These are phyloP conservation scores for Monotropa hypopitys DNA, from an alignment of 179 eudicot genomes.

Conservation along the genomic window DNA sequence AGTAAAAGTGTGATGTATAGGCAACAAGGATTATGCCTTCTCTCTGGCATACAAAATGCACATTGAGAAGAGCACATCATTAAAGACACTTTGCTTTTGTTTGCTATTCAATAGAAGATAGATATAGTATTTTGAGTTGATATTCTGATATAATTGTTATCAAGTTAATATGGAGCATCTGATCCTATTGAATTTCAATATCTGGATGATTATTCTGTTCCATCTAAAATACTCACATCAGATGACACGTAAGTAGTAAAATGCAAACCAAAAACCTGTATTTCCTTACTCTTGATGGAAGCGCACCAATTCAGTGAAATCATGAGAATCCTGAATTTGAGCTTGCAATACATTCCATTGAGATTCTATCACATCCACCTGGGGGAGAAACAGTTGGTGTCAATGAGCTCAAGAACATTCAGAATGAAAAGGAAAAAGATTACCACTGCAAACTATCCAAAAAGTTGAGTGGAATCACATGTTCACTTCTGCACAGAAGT, in stretches of 20 bases:
- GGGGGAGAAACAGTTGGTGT: slow-evolving; percentile 7
- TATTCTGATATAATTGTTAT: neutral
- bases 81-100: neutral
- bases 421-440: neutral
- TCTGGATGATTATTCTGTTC: neutral
- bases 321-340: slow-evolving; percentile 78
- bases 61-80: neutral
- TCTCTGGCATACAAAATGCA: neutral
- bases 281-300: slow-evolving; percentile 95
- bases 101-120: no score
- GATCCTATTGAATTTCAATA: neutral
- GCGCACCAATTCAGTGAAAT: slow-evolving; percentile 87
- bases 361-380: slow-evolving; percentile 99
- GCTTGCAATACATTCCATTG: slow-evolving; percentile 91
- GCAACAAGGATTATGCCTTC: neutral
- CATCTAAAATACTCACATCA: neutral
- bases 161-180: slow-evolving; percentile 1
- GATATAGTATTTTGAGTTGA: no score
- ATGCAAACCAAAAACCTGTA: neutral
- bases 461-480: neutral
- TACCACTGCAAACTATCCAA: neutral
- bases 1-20: neutral
- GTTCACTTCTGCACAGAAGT: neutral
- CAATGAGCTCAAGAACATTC: slow-evolving; percentile 1
- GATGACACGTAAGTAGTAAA: neutral